A percentile compares a stretch with the other conserved stretches of the same genome.
phyloP scores from a whole-genome alignment of 257 asterid species.

The Handroanthus guayacan region DNA sequence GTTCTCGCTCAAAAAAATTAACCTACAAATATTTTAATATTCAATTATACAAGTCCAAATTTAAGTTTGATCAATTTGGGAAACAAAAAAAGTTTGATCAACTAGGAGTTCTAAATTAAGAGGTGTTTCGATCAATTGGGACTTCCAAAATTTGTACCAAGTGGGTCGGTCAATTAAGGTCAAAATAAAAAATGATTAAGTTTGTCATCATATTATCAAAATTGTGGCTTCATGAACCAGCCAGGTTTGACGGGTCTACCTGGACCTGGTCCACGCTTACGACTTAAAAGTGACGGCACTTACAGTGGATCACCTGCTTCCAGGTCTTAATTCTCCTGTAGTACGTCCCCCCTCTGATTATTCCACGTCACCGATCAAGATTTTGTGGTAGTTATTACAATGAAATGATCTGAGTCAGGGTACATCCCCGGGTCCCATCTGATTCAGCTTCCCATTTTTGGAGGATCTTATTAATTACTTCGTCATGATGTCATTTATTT shows the following conservation, averaged over 20 bases:
- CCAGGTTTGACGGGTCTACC: constrained; percentile 36
- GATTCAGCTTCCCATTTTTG: not conserved
- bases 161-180: constrained; percentile 21
- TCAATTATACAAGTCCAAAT: no score
- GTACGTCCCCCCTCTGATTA: constrained; percentile 12
- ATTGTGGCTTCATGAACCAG: constrained; percentile 21
- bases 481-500: not conserved
- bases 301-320: constrained; percentile 43
- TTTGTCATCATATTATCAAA: constrained; percentile 20
- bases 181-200: not conserved
- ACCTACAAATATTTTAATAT: no score
- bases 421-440: not conserved
- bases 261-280: constrained; percentile 9
- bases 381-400: not conserved
- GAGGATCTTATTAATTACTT: not conserved
- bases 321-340: constrained; percentile 29
- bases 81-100: no score
- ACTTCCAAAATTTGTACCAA: no score
- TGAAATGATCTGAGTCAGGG: not conserved
- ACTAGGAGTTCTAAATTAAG: no score
- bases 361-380: constrained; percentile 12
- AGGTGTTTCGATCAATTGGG: no score
- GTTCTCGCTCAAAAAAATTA: no score
- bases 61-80: no score
- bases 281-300: constrained; percentile 31